These are phyloP conservation scores for Chenopodium formosanum DNA, from an alignment of 148 eudicot species.

Conservation along the genomic window DNA sequence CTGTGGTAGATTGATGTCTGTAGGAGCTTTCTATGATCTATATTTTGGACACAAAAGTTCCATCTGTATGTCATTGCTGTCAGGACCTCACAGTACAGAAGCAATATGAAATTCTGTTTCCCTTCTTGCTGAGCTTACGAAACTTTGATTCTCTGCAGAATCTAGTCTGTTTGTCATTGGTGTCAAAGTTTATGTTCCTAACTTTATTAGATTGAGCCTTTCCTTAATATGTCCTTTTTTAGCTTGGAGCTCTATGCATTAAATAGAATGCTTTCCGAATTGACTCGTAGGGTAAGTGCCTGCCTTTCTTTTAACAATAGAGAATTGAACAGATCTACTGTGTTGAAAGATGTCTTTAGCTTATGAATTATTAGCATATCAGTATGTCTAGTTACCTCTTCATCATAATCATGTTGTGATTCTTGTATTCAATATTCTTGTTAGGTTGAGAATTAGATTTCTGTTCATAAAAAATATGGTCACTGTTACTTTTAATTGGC, in stretches of 20 bases:
- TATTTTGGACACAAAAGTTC: background rate
- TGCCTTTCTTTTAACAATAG: background rate
- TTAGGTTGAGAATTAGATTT: background rate
- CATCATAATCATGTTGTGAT: background rate
- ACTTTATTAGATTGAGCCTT: background rate
- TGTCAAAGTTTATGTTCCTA: background rate
- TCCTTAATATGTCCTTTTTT: too few species aligned
- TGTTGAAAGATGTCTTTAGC: background rate
- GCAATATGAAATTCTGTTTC: background rate
- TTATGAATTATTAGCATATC: background rate
- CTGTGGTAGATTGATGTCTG: background rate
- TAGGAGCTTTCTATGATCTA: background rate
- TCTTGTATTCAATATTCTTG: background rate
- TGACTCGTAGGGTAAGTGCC: background rate
- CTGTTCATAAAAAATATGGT: background rate
- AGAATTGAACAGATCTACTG: background rate
- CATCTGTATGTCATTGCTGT: background rate
- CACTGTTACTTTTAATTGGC: background rate
- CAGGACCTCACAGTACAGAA: background rate
- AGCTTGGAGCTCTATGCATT: background rate
- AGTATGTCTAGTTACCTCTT: background rate
- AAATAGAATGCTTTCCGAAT: background rate
- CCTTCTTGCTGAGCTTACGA: background rate
- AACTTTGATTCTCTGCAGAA: background rate
- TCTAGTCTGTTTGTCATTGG: background rate